Percentiles rank a stretch among this genome's conserved stretches.
phyloP scores from a whole-genome alignment of 2,329 filamentous ascomycete genomes.

The Septoria petroselini region DNA sequence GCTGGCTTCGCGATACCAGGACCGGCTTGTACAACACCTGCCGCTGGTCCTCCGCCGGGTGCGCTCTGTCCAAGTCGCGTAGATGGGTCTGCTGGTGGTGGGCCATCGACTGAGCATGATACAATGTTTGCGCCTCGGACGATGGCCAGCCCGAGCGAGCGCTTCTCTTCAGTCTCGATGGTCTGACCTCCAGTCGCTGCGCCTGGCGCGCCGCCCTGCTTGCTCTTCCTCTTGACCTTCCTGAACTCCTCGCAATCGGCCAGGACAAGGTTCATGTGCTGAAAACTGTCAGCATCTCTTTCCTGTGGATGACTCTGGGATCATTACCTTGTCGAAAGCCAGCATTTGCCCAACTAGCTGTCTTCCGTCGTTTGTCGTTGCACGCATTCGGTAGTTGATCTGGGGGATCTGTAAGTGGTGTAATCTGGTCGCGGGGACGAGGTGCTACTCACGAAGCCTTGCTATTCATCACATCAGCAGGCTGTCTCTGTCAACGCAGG shows the following conservation, averaged over 20 bases:
- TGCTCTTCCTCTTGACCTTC: constrained; percentile 78
- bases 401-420: constrained; percentile 42
- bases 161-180: constrained; percentile 91
- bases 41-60: constrained; percentile 57
- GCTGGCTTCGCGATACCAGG: constrained; percentile 89
- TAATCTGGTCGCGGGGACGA: constrained; percentile 2
- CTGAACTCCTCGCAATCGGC: constrained; percentile 98
- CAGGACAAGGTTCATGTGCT: constrained; percentile 99
- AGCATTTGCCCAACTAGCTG: constrained; percentile 98
- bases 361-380: constrained; percentile 89
- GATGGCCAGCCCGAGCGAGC: constrained; percentile 91
- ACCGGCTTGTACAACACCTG: constrained; percentile 72
- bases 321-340: constrained; percentile 94
- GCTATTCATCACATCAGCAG: constrained; percentile 48
- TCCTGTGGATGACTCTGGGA: too few species aligned
- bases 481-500: constrained; percentile 46
- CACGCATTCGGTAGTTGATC: constrained; percentile 99
- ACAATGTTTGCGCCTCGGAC: constrained; percentile 93
- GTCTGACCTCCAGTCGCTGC: constrained; percentile 51
- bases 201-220: constrained; percentile 67
- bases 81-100: constrained; percentile 89
- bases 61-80: constrained; percentile 78
- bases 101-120: constrained; percentile 90
- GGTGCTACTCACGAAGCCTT: constrained; percentile 59
- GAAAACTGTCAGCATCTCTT: constrained; percentile 25